A percentile compares a stretch with the other conserved stretches of the same genome.
Conservation (phyloP, 495 filamentous ascomycete genomes). For the Oidiodendron maius region DNA sequence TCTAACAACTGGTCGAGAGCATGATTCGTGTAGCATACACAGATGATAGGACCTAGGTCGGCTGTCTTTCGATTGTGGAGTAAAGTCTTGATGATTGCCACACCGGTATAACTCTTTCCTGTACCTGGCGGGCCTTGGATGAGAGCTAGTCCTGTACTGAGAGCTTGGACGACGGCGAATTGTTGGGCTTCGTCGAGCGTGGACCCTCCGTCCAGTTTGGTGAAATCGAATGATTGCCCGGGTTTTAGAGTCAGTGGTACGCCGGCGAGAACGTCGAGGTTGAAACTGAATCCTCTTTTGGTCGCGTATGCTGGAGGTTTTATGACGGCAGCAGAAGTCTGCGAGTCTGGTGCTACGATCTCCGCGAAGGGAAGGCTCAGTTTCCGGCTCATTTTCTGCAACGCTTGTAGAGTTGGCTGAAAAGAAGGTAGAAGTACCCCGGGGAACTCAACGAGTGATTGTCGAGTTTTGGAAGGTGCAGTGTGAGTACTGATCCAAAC, state of each 20-base stretch:
- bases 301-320: slow-evolving; percentile 49
- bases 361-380: slow-evolving; percentile 54
- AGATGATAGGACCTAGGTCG: slow-evolving; percentile 59
- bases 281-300: slow-evolving; percentile 43
- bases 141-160: slow-evolving; percentile 52
- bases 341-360: slow-evolving; percentile 41
- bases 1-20: slow-evolving; percentile 70
- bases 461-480: slow-evolving; percentile 16
- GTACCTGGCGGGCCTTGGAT: slow-evolving; percentile 83
- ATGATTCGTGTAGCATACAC: slow-evolving; percentile 65
- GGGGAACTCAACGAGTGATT: slow-evolving; percentile 62
- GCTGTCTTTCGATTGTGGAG: slow-evolving; percentile 46
- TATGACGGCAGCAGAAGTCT: slow-evolving; percentile 21
- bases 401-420: slow-evolving; percentile 54
- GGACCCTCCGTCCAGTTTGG: slow-evolving; percentile 34
- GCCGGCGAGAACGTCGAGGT: slow-evolving; percentile 41
- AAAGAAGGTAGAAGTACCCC: slow-evolving; percentile 64
- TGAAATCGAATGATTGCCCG: slow-evolving; percentile 31
- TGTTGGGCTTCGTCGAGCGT: slow-evolving; percentile 56
- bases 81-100: slow-evolving; percentile 52
- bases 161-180: slow-evolving; percentile 44
- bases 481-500: slow-evolving; percentile 21
- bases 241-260: slow-evolving; percentile 29
- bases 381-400: slow-evolving; percentile 51
- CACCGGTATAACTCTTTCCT: slow-evolving; percentile 51